Evolutionary conservation across 352 stramenopile species (phyloP).

Genomic region (Phytophthora pinifolia): DNA sequence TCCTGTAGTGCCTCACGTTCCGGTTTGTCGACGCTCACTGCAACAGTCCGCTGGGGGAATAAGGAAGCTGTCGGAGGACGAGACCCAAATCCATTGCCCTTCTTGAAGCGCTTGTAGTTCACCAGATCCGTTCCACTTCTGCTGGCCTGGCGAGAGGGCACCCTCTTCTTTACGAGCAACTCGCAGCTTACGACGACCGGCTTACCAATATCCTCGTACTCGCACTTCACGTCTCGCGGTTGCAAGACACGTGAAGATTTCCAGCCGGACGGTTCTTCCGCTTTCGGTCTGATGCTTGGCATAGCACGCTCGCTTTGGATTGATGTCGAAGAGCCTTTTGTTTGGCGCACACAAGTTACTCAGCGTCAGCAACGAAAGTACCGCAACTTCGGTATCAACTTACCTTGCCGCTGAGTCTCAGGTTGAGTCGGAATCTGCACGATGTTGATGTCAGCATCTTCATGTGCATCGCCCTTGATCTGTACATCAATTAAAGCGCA

Average conservation of each 20-base stretch:
- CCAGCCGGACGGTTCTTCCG: constrained; percentile 22
- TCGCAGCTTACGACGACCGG: constrained; percentile 50
- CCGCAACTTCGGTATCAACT: neutral
- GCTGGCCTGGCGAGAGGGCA: neutral
- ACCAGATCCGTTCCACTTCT: constrained; percentile 16
- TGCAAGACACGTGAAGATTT: constrained; percentile 34
- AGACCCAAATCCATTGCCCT: constrained; percentile 60
- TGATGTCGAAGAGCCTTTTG: constrained; percentile 15
- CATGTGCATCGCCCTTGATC: constrained; percentile 14
- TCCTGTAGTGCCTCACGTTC: constrained; percentile 56
- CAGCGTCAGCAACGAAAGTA: constrained; percentile 7
- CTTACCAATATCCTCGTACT: constrained; percentile 36
- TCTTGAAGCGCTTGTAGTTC: constrained; percentile 89
- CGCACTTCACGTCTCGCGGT: constrained; percentile 26
- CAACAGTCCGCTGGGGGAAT: constrained; percentile 54
- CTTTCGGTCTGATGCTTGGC: constrained; percentile 4
- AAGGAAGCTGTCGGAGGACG: constrained; percentile 44
- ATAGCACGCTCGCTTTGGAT: constrained; percentile 8
- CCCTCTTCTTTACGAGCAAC: constrained; percentile 50
- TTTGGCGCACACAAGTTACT: neutral
- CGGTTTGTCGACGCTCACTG: constrained; percentile 59
- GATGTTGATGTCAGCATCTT: constrained; percentile 32
- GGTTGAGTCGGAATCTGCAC: constrained; percentile 20
- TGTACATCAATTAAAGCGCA: constrained; percentile 10
- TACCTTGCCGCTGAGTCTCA: constrained; percentile 24